A percentile compares a stretch with the other conserved stretches of the same genome.
Conservation (phyloP, 2,329 filamentous ascomycete genomes). For the Trichoderma gracile region DNA sequence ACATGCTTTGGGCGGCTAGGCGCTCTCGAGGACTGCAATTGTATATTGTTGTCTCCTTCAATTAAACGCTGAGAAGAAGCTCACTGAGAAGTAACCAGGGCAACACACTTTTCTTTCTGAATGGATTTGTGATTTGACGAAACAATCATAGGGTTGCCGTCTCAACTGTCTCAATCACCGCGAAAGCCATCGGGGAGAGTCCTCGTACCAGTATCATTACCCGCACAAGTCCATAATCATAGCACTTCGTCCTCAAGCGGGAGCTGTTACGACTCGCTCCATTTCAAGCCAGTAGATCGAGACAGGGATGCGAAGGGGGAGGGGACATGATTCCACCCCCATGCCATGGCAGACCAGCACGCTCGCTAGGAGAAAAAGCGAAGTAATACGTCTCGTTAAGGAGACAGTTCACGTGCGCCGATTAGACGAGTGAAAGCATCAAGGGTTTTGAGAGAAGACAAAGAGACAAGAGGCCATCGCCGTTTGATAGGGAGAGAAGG, state of each 20-base stretch:
- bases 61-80: too few relatives aligned
- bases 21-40: too few relatives aligned
- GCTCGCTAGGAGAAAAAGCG: constrained; percentile 14
- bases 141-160: too few relatives aligned
- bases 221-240: too few relatives aligned
- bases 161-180: too few relatives aligned
- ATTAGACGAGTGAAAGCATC: not conserved
- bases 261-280: not conserved
- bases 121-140: too few relatives aligned
- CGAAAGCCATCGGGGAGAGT: too few relatives aligned
- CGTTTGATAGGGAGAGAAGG: not conserved
- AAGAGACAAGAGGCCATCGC: not conserved
- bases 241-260: not conserved
- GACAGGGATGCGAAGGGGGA: not conserved
- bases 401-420: constrained; percentile 16
- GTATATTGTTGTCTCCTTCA: too few relatives aligned
- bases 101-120: too few relatives aligned
- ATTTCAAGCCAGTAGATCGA: constrained; percentile 4
- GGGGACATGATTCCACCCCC: not conserved
- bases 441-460: not conserved
- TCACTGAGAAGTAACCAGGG: too few relatives aligned
- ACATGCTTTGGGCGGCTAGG: not conserved
- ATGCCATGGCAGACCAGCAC: not conserved
- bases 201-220: too few relatives aligned
- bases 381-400: constrained; percentile 8